These are phyloP conservation scores for Vitis labrusca DNA, from an alignment of 164 flowering plant species.

Conservation along the genomic window DNA sequence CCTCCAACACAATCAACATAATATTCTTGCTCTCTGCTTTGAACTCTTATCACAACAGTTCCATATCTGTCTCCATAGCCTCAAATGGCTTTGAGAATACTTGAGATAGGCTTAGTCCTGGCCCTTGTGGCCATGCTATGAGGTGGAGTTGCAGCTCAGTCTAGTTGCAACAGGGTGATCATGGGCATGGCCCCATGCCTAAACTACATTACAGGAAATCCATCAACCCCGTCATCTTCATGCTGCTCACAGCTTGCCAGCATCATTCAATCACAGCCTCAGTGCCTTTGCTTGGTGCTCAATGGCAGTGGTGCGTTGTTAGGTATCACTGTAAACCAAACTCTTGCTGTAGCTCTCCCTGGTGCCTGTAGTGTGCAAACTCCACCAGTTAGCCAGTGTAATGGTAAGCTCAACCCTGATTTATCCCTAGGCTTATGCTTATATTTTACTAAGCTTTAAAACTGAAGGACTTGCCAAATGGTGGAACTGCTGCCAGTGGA, in stretches of 20 bases:
- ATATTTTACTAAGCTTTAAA: background rate
- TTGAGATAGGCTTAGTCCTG: constrained; percentile 11
- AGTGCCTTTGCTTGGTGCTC: constrained; percentile 45
- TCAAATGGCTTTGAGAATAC: constrained; percentile 19
- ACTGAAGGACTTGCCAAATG: background rate
- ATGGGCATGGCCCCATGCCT: constrained; percentile 42
- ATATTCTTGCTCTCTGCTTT: too few species aligned
- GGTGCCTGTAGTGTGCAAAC: constrained; percentile 49
- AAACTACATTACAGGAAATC: constrained; percentile 44
- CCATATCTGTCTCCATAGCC: background rate
- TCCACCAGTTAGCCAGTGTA: constrained; percentile 47
- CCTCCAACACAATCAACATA: background rate
- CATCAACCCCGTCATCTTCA: constrained; percentile 41
- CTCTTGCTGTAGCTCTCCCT: constrained; percentile 51
- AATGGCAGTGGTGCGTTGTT: constrained; percentile 28
- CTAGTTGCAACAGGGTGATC: constrained; percentile 33
- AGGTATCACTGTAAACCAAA: constrained; percentile 47
- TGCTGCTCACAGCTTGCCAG: constrained; percentile 50
- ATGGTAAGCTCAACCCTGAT: constrained; percentile 14
- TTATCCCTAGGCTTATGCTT: background rate
- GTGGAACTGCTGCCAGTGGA: constrained; percentile 17
- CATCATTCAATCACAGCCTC: constrained; percentile 37
- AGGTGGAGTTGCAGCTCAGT: constrained; percentile 24
- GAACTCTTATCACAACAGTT: too few species aligned
- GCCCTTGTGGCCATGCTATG: constrained; percentile 13